Conservation (phyloP, 257 asterid species). For the Solanum megistacrolobum region DNA sequence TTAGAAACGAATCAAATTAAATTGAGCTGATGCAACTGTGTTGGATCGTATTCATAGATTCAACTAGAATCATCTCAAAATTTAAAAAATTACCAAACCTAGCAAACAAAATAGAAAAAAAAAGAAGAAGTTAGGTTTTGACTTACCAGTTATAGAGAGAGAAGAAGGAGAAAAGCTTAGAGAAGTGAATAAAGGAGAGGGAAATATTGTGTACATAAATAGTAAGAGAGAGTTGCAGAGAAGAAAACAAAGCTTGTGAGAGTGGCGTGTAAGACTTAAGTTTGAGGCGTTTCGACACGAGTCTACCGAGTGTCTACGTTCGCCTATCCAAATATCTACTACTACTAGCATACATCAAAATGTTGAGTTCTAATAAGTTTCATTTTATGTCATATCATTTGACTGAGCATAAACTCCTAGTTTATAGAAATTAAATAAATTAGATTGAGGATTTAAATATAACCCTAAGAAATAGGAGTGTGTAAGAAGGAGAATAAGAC, state of each 20-base stretch:
- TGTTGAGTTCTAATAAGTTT: too few relatives aligned
- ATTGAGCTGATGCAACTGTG: background rate
- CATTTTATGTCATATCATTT: too few relatives aligned
- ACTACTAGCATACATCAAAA: background rate
- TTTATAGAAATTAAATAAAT: background rate
- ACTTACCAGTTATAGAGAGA: background rate
- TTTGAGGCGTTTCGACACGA: constrained; percentile 35
- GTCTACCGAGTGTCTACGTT: constrained; percentile 42
- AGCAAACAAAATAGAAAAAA: background rate
- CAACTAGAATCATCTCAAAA: background rate
- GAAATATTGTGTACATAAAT: background rate
- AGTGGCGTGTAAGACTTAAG: constrained; percentile 57
- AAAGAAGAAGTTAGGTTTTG: background rate
- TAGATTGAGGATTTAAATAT: background rate
- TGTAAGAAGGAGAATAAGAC: background rate
- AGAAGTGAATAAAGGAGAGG: background rate
- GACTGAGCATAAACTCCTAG: background rate
- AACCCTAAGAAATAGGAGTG: background rate
- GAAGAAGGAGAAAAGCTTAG: background rate
- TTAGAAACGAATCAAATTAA: background rate
- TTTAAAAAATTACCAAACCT: background rate
- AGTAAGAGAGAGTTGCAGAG: background rate
- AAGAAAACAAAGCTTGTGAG: constrained; percentile 31
- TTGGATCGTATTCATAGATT: background rate
- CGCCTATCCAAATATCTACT: constrained; percentile 30